Conservation (phyloP, 2,329 filamentous ascomycete species). For the Colletotrichum gloeosporioides region DNA sequence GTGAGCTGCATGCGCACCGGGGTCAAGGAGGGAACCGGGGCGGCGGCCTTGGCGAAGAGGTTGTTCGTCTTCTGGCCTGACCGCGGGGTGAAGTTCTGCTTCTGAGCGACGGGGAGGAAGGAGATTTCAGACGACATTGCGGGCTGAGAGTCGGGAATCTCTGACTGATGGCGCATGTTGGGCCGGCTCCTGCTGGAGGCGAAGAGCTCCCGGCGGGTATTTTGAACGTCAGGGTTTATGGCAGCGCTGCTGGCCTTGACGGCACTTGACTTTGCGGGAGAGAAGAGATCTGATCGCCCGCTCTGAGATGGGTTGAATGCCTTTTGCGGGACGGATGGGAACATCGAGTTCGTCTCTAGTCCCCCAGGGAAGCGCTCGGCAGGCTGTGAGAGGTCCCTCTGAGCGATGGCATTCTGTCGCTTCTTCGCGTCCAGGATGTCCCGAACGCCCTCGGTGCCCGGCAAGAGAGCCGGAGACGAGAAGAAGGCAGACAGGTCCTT, state of each 20-base stretch:
- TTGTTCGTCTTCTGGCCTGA: conserved; percentile 37
- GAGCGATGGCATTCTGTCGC: background rate
- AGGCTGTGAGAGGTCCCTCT: conserved; percentile 5
- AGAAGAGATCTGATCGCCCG: conserved; percentile 38
- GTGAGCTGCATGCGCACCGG: conserved; percentile 48
- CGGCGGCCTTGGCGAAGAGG: conserved; percentile 43
- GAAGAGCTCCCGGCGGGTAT: conserved; percentile 7
- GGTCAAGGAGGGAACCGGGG: conserved; percentile 31
- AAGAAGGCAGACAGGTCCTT: conserved; percentile 60
- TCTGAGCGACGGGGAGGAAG: conserved; percentile 47
- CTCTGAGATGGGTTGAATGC: conserved; percentile 36
- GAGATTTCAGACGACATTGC: conserved; percentile 36
- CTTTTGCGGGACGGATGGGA: conserved; percentile 38
- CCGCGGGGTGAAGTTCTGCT: conserved; percentile 54
- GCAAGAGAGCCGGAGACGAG: conserved; percentile 56
- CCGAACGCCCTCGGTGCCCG: conserved; percentile 28
- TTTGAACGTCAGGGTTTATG: background rate
- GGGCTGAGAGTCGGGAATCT: conserved; percentile 27
- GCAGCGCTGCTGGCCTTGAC: background rate
- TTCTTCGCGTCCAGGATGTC: conserved; percentile 12
- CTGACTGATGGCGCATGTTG: background rate
- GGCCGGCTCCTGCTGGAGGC: background rate
- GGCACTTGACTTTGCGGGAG: conserved; percentile 30
- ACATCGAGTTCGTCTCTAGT: conserved; percentile 44
- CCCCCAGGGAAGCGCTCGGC: conserved; percentile 21